Base-by-base conservation (phyloP, 495 filamentous ascomycete genomes). In the Halenospora varia region DNA sequence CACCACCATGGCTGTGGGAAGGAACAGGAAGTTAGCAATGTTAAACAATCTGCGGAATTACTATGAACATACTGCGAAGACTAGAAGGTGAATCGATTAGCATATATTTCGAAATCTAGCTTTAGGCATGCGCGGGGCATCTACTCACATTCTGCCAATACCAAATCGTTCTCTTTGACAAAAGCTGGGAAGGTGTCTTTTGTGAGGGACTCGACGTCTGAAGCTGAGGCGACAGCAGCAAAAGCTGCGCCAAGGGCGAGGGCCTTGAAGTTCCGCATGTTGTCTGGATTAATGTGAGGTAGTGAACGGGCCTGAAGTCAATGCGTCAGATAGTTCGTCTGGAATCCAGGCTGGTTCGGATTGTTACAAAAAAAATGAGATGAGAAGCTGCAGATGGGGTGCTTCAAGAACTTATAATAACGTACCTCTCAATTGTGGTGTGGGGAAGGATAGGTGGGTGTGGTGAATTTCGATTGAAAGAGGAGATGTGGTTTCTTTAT, bases 151-250 rank as follows among this genome's bases (percentile, higher is more conserved):
- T 91, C 88, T 66, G 87, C 87, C 51, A 91, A 82, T 26, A 89
- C 87, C 54, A 97, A 80, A 63, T 88, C 84, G 69, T 97, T 85
- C 58, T 87, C 80, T 64, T 86, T 89, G 60, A 99, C 75, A 75
- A 97, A 99, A 49, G 82, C 79, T 46, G 85, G 74, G 67, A 98
- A 97, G 44, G 82, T 92, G 64, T 94, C 91, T 72, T 82, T 88
- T 71, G 84, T 93, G 56, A 99, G 75, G 29, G 89, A 81, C 60
- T 86, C 76, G 42, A 98, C 94, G 69, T 97, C 89, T 25, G 89
- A 93, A 11, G 78, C 79, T 29, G 77, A 74, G 53, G 76, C 76
- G 25, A 81, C 79, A 19, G 80, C 72, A 55, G 86, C 85, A 55
- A 81, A 80, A 23, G 83, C 68, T 54, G 89, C 78, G 70, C 74